Evolutionary conservation across 306 rosid species (phyloP).

Genomic region (Citrullus mucosospermus): DNA sequence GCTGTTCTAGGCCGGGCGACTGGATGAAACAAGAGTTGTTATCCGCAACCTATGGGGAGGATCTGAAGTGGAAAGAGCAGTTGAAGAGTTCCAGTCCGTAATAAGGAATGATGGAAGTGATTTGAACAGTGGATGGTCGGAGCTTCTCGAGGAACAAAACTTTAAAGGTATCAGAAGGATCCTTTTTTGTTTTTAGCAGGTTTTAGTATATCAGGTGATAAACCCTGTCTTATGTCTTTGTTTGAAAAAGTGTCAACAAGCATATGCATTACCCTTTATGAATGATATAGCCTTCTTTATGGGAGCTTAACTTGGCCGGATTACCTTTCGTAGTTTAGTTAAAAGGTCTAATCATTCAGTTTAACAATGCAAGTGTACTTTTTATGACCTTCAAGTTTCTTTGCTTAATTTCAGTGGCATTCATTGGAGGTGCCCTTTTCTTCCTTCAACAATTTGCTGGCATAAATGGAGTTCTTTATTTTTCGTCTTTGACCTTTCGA

Average conservation of each 20-base stretch:
- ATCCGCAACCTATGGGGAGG: conserved; percentile 69
- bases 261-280: background rate
- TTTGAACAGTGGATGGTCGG: conserved; percentile 60
- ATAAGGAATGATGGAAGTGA: conserved; percentile 68
- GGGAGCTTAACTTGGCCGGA: background rate
- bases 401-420: conserved; percentile 55
- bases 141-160: conserved; percentile 63
- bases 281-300: background rate
- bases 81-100: conserved; percentile 62
- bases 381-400: conserved; percentile 1
- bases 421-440: conserved; percentile 71
- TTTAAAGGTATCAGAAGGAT: conserved; percentile 81
- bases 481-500: conserved; percentile 78
- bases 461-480: conserved; percentile 84
- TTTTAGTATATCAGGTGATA: background rate
- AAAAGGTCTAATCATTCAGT: background rate
- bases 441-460: conserved; percentile 86
- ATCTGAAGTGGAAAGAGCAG: conserved; percentile 60
- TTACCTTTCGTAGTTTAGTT: background rate
- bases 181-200: conserved; percentile 10
- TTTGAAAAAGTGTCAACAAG: background rate
- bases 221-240: background rate
- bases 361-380: background rate
- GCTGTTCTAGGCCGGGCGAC: conserved; percentile 55
- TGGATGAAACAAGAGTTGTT: conserved; percentile 48